A percentile compares a stretch with the other conserved stretches of the same genome.
Evolutionary conservation across 108 stramenopile genomes (phyloP).

Genomic region (Skeletonema menzelii): DNA sequence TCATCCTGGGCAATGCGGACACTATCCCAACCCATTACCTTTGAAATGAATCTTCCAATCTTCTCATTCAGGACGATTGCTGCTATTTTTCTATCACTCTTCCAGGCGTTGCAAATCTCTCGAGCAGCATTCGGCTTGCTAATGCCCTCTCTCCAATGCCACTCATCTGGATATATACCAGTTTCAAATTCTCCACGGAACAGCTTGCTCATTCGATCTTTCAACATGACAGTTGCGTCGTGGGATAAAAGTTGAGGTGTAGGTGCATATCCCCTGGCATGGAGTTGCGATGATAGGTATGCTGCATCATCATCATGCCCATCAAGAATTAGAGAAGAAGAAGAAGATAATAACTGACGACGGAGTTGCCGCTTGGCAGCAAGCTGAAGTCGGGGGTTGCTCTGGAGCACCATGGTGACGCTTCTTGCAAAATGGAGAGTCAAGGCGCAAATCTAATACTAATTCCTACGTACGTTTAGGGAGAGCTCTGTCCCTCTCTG

Average conservation of each 20-base stretch:
- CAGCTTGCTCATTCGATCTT: slow-evolving; percentile 18
- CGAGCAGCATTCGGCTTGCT: slow-evolving; percentile 33
- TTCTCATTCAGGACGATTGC: slow-evolving; percentile 37
- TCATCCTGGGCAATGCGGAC: slow-evolving; percentile 73
- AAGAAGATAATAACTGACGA: not conserved
- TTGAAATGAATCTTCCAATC: slow-evolving; percentile 41
- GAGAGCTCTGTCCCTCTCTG: no score
- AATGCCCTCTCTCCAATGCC: slow-evolving; percentile 66
- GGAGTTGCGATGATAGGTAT: not conserved
- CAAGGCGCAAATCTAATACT: not conserved
- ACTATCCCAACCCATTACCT: slow-evolving; percentile 52
- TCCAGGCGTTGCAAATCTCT: slow-evolving; percentile 75
- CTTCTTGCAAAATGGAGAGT: no score
- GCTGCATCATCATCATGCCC: not conserved
- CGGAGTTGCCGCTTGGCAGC: not conserved
- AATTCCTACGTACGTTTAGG: not conserved
- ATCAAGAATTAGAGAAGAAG: not conserved
- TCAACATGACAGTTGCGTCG: not conserved
- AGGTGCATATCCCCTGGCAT: not conserved
- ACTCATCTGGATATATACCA: slow-evolving; percentile 71
- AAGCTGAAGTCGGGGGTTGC: not conserved
- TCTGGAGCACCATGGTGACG: no score
- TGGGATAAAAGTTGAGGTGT: not conserved
- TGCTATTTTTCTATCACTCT: slow-evolving; percentile 46
- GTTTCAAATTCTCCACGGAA: slow-evolving; percentile 65